Evolutionary conservation across 192 early-diverging fungal species (phyloP), one percentile per base, ranked within the genome.

Genomic region (Coemansia sp.): DNA sequence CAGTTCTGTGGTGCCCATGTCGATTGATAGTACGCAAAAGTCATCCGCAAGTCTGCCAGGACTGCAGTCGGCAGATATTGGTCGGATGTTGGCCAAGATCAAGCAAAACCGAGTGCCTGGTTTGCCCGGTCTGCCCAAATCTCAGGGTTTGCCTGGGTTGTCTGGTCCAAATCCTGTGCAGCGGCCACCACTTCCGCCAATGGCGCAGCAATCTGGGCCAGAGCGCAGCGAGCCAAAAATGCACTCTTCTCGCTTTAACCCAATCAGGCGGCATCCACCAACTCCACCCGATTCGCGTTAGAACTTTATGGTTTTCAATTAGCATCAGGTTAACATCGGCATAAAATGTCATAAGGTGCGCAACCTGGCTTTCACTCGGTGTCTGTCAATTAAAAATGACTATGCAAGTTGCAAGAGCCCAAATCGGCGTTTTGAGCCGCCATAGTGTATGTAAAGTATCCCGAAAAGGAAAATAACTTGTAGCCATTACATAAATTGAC

Each of bases 51-150:
- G 25, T 11, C 49, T 67, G 37, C 76, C 76, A 3, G 77, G 77
- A 4, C 37, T 80, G 54, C 61, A 73, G 58, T 65, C 77, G 43
- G 58, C 27, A 0, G 68, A 74, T 39, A 61, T 74, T 23, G 65
- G 77, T 3, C 61, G 62, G 5, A 69, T 80, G 72, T 53, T 74
- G 51, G 71, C 77, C 11, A 74, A 74, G 26, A 71, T 74, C 38
- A 80, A 71, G 55, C 65, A 69, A 56, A 59, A 53, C 7, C 62
- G 68, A 7, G 35, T 57, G 2, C 45, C 62, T 0, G 61, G 68
- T 0, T 55, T 80, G 1, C 70, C 75, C 10, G 66, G 69, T 0
- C 59, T 72, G 43, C 21, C 21, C 21, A 21, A 21, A 21, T 21
- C 21, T 21, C 21, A 21, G 21, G 21, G 21, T 21, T 21, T 21